A percentile compares a stretch with the other conserved stretches of the same genome.
These are phyloP conservation scores for Diaporthe citriasiana DNA, from an alignment of 2,329 filamentous ascomycete genomes.

Conservation along the genomic window DNA sequence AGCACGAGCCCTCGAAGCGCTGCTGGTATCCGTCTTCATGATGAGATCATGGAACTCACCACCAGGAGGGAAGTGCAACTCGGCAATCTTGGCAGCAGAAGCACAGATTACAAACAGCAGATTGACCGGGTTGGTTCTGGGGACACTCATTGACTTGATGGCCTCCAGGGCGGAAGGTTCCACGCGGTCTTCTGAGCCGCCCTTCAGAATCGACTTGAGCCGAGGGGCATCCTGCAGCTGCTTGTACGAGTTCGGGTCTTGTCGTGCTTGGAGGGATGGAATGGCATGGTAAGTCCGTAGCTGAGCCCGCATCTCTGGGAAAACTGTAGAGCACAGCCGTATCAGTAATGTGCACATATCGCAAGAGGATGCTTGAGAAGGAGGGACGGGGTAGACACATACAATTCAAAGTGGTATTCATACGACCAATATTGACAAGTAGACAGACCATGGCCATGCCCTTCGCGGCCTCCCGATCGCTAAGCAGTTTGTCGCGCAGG, in stretches of 20 bases:
- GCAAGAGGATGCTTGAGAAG: constrained; percentile 22
- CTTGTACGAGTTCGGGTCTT: constrained; percentile 97
- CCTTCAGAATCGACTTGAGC: constrained; percentile 96
- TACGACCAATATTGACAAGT: constrained; percentile 95
- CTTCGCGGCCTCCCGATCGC: constrained; percentile 90
- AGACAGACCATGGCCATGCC: constrained; percentile 99
- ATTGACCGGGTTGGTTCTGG: constrained; percentile 96
- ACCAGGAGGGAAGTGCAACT: constrained; percentile 87
- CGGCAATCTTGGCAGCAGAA: constrained; percentile 90
- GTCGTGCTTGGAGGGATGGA: constrained; percentile 92
- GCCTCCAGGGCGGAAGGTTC: constrained; percentile 89
- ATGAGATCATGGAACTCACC: constrained; percentile 97
- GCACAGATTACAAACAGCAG: constrained; percentile 95
- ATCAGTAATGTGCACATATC: constrained; percentile 42
- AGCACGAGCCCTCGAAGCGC: constrained; percentile 84
- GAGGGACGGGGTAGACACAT: constrained; percentile 51
- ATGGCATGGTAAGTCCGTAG: constrained; percentile 98
- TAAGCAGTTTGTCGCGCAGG: constrained; percentile 94
- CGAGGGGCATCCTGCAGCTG: constrained; percentile 96
- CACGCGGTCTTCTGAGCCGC: constrained; percentile 88
- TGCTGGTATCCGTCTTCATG: constrained; percentile 89
- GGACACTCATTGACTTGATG: constrained; percentile 75
- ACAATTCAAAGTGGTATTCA: constrained; percentile 99
- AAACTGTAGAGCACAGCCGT: constrained; percentile 73
- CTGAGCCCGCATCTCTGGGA: constrained; percentile 98